Percentiles rank a stretch among this genome's conserved stretches.
Conservation (phyloP, 192 early-diverging fungal species). For the Coemansia sp. region DNA sequence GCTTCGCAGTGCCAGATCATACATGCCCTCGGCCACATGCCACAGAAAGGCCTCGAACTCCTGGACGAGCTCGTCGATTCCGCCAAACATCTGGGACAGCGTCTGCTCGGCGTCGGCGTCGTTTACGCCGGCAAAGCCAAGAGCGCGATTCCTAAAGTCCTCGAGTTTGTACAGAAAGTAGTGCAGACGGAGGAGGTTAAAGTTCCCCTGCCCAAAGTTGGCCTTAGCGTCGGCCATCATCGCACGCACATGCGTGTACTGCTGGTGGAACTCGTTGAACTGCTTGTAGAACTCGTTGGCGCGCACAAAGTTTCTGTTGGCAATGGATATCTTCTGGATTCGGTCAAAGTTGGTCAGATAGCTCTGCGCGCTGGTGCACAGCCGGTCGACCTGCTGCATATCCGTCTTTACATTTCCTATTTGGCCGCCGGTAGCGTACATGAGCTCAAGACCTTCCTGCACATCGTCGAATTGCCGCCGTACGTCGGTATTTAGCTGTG, state of each 20-base stretch:
- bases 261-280: constrained; percentile 84
- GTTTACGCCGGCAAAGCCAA: constrained; percentile 70
- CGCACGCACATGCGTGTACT: constrained; percentile 68
- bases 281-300: constrained; percentile 83
- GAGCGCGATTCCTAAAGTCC: constrained; percentile 82
- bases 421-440: constrained; percentile 63
- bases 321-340: constrained; percentile 89
- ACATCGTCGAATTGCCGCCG: constrained; percentile 90
- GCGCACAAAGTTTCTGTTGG: constrained; percentile 93
- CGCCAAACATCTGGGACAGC: constrained; percentile 81
- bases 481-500: constrained; percentile 93
- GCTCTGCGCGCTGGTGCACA: constrained; percentile 82
- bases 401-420: constrained; percentile 66
- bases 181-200: constrained; percentile 84
- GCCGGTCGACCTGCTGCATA: constrained; percentile 81
- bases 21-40: constrained; percentile 74
- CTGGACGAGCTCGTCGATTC: constrained; percentile 73
- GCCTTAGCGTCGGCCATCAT: constrained; percentile 69
- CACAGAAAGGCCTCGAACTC: constrained; percentile 91
- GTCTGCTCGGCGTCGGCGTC: constrained; percentile 81
- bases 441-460: constrained; percentile 82
- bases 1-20: constrained; percentile 73
- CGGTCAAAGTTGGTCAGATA: constrained; percentile 88
- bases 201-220: constrained; percentile 48
- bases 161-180: constrained; percentile 85